Percentiles rank a stretch among this genome's conserved stretches.
These are phyloP conservation scores for Sedum album DNA, from an alignment of 164 flowering plant genomes.

Conservation along the genomic window DNA sequence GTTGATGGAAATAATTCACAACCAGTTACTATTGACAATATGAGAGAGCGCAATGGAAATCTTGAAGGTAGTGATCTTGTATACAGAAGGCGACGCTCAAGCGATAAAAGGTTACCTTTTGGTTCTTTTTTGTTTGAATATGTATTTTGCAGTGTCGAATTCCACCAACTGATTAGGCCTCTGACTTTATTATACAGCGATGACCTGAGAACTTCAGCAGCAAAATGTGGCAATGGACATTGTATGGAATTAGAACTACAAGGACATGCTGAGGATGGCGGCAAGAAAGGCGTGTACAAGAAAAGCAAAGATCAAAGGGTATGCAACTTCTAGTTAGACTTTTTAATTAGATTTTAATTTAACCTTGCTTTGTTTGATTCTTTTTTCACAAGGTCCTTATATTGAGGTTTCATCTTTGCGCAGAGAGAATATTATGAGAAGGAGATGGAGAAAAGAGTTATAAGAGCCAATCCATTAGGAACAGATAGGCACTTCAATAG, in stretches of 20 bases:
- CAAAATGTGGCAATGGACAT: neutral
- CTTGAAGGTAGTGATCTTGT: constrained; percentile 14
- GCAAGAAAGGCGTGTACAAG: neutral
- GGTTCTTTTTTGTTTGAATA: neutral
- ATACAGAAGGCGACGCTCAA: constrained; percentile 21
- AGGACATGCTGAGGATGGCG: neutral
- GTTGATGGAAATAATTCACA: constrained; percentile 15
- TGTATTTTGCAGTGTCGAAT: neutral
- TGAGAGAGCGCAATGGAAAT: constrained; percentile 30
- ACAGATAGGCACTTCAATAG: constrained; percentile 73
- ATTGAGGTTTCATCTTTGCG: neutral
- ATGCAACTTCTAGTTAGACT: neutral
- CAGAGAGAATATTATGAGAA: constrained; percentile 66
- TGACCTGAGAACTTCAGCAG: neutral
- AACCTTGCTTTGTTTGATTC: neutral
- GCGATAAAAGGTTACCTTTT: constrained; percentile 30
- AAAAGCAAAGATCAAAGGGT: constrained; percentile 5
- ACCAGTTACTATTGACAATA: constrained; percentile 16
- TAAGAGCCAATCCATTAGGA: constrained; percentile 71
- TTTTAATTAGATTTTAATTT: neutral
- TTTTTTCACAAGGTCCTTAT: constrained; percentile 5
- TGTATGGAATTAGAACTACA: neutral
- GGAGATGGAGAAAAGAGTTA: constrained; percentile 69
- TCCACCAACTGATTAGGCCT: neutral
- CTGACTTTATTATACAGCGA: neutral